These are phyloP conservation scores for Candida railenensis DNA, from an alignment of 805 yeast species.

Conservation along the genomic window DNA sequence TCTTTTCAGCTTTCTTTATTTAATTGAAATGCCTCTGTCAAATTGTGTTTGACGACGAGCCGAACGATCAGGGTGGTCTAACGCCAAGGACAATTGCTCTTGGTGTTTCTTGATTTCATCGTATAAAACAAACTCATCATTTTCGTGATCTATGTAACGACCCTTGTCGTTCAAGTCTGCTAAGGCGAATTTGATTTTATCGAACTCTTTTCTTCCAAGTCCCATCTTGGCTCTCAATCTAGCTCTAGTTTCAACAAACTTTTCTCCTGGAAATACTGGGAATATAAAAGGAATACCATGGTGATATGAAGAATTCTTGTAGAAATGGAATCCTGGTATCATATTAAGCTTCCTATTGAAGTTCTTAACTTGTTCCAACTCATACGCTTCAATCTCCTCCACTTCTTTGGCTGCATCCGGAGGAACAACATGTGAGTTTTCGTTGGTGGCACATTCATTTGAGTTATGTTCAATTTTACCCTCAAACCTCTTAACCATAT, in stretches of 20 bases:
- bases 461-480: background rate
- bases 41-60: conserved; percentile 38
- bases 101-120: conserved; percentile 43
- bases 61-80: conserved; percentile 86
- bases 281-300: conserved; percentile 90
- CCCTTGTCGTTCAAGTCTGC: conserved; percentile 44
- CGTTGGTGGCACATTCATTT: background rate
- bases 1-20: conserved; percentile 11
- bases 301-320: conserved; percentile 58
- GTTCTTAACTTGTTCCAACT: conserved; percentile 14
- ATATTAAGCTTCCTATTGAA: conserved; percentile 36
- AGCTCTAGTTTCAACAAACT: conserved; percentile 55
- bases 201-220: conserved; percentile 75
- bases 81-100: conserved; percentile 57
- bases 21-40: conserved; percentile 45
- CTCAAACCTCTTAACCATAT: conserved; percentile 26
- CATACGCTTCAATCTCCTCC: conserved; percentile 17
- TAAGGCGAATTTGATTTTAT: conserved; percentile 67
- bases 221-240: conserved; percentile 74
- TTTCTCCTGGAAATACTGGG: conserved; percentile 67
- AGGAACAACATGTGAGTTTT: background rate
- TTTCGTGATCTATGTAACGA: conserved; percentile 45
- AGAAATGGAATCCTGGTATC: conserved; percentile 73
- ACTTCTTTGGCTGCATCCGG: conserved; percentile 16
- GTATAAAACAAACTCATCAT: conserved; percentile 54